These are phyloP conservation scores for Globisporangium cederbergense DNA, from an alignment of 352 stramenopile species.

Conservation along the genomic window DNA sequence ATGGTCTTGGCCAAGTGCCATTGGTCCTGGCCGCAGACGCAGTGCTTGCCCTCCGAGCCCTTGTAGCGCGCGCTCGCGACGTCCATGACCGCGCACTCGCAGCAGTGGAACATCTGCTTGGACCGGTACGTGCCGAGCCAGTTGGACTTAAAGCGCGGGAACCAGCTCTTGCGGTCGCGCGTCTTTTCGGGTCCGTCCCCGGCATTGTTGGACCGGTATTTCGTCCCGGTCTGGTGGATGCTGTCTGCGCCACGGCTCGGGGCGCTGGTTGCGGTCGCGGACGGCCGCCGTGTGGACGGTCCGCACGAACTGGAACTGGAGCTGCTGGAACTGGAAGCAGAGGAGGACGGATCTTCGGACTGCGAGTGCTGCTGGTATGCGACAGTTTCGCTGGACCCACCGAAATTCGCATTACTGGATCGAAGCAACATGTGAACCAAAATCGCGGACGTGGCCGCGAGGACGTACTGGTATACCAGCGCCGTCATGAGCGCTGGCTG, in stretches of 20 bases:
- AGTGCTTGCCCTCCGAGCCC: constrained; percentile 79
- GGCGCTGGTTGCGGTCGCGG: not conserved
- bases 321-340: not conserved
- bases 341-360: not conserved
- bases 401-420: constrained; percentile 2
- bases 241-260: constrained; percentile 19
- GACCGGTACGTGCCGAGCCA: constrained; percentile 84
- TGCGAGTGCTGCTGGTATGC: not conserved
- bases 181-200: constrained; percentile 83
- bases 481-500: not conserved
- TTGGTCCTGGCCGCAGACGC: constrained; percentile 71
- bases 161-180: constrained; percentile 83
- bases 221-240: constrained; percentile 55
- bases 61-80: constrained; percentile 57
- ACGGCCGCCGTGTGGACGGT: not conserved
- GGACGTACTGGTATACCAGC: constrained; percentile 11
- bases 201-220: constrained; percentile 72
- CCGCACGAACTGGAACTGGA: not conserved
- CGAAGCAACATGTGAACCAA: constrained; percentile 7
- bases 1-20: constrained; percentile 82
- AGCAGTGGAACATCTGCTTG: constrained; percentile 86
- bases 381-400: not conserved
- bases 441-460: constrained; percentile 7
- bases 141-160: constrained; percentile 87
- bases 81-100: constrained; percentile 68